These are phyloP conservation scores for Aspergillus sp. DNA, from an alignment of 2,329 filamentous ascomycete genomes.

Conservation along the genomic window DNA sequence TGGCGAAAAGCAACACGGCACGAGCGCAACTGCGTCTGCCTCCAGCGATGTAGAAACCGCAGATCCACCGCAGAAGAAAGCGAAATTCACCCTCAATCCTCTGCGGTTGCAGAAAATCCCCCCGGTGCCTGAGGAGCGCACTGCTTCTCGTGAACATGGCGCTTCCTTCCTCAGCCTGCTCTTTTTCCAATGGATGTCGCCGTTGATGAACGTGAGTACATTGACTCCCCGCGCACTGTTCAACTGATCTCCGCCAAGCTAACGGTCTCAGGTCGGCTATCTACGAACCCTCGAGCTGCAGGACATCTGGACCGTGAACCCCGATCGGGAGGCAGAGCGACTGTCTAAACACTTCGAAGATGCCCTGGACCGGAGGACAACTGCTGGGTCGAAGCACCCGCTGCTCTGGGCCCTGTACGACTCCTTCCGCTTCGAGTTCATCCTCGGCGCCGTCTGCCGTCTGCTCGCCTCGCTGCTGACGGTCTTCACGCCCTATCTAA, in stretches of 20 bases:
- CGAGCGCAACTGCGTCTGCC: background rate
- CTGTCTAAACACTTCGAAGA: constrained; percentile 66
- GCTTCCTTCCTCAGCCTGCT: constrained; percentile 73
- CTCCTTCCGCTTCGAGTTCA: constrained; percentile 80
- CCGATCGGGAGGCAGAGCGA: constrained; percentile 68
- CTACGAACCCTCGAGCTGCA: constrained; percentile 76
- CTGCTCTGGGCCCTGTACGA: constrained; percentile 81
- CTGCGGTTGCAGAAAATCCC: constrained; percentile 50
- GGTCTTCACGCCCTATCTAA: constrained; percentile 79
- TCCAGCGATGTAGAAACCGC: background rate
- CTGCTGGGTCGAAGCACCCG: constrained; percentile 69
- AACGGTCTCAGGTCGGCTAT: constrained; percentile 67
- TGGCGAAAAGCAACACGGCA: background rate
- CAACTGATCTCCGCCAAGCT: background rate
- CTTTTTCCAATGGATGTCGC: constrained; percentile 87
- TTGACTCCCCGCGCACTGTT: no score
- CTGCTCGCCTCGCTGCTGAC: constrained; percentile 70
- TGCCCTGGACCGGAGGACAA: constrained; percentile 68
- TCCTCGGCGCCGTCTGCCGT: constrained; percentile 76
- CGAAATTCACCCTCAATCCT: constrained; percentile 36
- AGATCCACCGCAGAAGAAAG: background rate
- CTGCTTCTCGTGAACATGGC: constrained; percentile 65
- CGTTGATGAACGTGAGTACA: constrained; percentile 71
- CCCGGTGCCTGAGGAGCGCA: constrained; percentile 56
- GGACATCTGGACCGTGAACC: constrained; percentile 89